Conservation (phyloP, 2,329 filamentous ascomycete species). For the Colletotrichum viniferum region DNA sequence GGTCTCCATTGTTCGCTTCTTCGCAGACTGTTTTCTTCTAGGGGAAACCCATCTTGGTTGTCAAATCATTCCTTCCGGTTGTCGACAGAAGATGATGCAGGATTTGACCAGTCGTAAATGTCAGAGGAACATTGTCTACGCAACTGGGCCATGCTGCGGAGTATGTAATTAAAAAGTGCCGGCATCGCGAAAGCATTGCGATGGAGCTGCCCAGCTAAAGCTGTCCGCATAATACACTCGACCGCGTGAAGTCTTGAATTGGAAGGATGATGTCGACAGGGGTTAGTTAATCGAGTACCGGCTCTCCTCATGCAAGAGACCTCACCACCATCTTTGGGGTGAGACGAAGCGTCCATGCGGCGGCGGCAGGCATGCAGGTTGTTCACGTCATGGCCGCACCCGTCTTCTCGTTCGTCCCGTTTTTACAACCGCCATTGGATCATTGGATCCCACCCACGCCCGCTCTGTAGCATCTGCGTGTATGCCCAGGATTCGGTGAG, state of each 20-base stretch:
- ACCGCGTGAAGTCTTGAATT: neutral
- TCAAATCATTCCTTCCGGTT: neutral
- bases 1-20: neutral
- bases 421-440: constrained; percentile 2
- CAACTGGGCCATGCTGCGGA: neutral
- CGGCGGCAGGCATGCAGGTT: neutral
- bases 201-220: neutral
- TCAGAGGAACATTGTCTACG: neutral
- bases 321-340: neutral
- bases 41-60: neutral
- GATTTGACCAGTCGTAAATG: neutral
- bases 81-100: neutral
- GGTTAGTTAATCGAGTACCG: neutral
- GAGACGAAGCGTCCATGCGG: constrained; percentile 12
- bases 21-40: neutral
- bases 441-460: neutral
- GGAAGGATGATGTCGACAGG: neutral
- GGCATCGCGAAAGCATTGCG: constrained; percentile 1
- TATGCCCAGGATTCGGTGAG: constrained; percentile 12
- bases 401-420: neutral
- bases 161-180: neutral
- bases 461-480: neutral
- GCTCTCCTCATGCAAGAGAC: neutral
- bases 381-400: neutral
- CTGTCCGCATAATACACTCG: neutral